These are phyloP conservation scores for Leucocoprinus sp. DNA, from an alignment of 768 basidiomycete species.

Conservation along the genomic window DNA sequence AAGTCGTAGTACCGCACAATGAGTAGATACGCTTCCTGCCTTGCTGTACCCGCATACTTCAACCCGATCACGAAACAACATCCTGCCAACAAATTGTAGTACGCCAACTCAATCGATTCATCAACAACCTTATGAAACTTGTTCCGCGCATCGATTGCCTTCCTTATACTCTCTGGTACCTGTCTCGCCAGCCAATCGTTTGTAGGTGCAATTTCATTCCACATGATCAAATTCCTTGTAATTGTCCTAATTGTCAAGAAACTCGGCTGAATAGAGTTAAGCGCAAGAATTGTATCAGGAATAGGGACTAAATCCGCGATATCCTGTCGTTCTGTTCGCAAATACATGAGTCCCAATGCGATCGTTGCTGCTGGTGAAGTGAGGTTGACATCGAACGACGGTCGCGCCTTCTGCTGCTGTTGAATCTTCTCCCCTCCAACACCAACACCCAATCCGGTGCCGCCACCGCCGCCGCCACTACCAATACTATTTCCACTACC, in stretches of 20 bases:
- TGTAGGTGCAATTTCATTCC: slow-evolving; percentile 67
- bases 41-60: slow-evolving; percentile 91
- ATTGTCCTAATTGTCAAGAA: slow-evolving; percentile 79
- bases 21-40: slow-evolving; percentile 80
- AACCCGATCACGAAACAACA: slow-evolving; percentile 88
- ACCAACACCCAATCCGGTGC: no score
- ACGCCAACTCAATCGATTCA: slow-evolving; percentile 78
- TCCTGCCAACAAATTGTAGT: slow-evolving; percentile 86
- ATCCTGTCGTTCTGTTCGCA: slow-evolving; percentile 76
- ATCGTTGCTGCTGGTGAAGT: slow-evolving; percentile 90
- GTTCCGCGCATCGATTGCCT: slow-evolving; percentile 46
- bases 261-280: slow-evolving; percentile 84
- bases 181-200: slow-evolving; percentile 66
- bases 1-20: slow-evolving; percentile 77
- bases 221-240: slow-evolving; percentile 75
- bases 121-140: slow-evolving; percentile 43
- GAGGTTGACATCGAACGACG: slow-evolving; percentile 74
- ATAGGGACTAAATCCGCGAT: slow-evolving; percentile 80
- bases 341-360: slow-evolving; percentile 88
- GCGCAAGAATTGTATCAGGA: slow-evolving; percentile 68
- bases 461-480: no score
- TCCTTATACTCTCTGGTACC: slow-evolving; percentile 59
- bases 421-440: no score
- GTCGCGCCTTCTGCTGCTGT: slow-evolving; percentile 19
- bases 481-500: background rate